A percentile compares a stretch with the other conserved stretches of the same genome.
These are phyloP conservation scores for Volutella citrinella DNA, from an alignment of 2,329 filamentous ascomycete species.

Conservation along the genomic window DNA sequence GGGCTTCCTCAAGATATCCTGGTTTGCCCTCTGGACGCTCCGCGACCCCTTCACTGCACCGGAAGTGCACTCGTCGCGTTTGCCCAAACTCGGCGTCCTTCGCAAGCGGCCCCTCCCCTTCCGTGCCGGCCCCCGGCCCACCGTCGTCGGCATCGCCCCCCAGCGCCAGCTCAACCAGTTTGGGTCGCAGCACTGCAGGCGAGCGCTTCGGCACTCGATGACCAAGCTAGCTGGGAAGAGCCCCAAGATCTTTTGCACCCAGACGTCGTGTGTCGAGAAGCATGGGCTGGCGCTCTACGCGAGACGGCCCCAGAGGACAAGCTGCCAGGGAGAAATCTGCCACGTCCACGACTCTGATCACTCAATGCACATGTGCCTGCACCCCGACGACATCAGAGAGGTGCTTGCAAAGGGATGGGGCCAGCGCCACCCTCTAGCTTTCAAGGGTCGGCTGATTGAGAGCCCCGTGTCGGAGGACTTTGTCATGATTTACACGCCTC, in stretches of 20 bases:
- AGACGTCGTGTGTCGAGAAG: conserved; percentile 77
- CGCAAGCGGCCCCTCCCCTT: conserved; percentile 49
- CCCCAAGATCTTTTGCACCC: conserved; percentile 53
- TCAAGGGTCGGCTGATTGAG: conserved; percentile 58
- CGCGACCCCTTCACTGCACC: conserved; percentile 66
- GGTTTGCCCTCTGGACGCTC: conserved; percentile 68
- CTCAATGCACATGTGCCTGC: conserved; percentile 75
- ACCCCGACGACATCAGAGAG: conserved; percentile 71
- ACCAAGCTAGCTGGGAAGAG: conserved; percentile 45
- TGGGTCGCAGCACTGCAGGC: conserved; percentile 51
- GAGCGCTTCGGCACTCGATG: conserved; percentile 52
- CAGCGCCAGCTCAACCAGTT: conserved; percentile 75
- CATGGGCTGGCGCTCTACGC: conserved; percentile 76
- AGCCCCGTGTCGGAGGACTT: conserved; percentile 73
- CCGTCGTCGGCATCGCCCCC: conserved; percentile 73
- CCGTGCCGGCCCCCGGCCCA: conserved; percentile 62
- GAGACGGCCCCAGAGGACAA: conserved; percentile 61
- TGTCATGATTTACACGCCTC: conserved; percentile 78
- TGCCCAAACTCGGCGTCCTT: conserved; percentile 60
- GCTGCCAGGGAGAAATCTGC: conserved; percentile 76
- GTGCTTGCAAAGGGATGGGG: conserved; percentile 78
- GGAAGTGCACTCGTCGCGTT: conserved; percentile 45
- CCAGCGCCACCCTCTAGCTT: conserved; percentile 65
- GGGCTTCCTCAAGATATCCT: conserved; percentile 72
- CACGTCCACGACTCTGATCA: conserved; percentile 77